These are phyloP conservation scores for Gossypium davidsonii DNA, from an alignment of 441 rosid species.

Conservation along the genomic window DNA sequence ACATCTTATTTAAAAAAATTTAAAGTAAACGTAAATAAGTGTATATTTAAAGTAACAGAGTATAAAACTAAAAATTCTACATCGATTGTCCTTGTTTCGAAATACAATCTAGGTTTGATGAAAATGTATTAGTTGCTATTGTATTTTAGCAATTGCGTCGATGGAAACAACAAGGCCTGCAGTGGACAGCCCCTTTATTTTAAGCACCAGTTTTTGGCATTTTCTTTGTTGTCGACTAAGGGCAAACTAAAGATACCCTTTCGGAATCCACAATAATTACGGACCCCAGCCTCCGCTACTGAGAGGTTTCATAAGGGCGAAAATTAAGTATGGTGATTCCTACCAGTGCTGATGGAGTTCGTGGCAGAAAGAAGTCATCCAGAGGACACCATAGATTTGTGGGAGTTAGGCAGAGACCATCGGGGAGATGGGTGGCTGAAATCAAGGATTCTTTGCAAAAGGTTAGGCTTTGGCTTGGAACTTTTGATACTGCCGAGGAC, in stretches of 20 bases:
- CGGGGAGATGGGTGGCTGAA: constrained; percentile 64
- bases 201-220: constrained; percentile 14
- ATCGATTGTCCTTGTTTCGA: neutral
- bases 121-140: neutral
- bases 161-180: constrained; percentile 12
- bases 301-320: constrained; percentile 5
- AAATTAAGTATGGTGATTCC: constrained; percentile 20
- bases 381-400: constrained; percentile 52
- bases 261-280: constrained; percentile 12
- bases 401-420: constrained; percentile 58
- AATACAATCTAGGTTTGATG: neutral
- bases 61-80: too few relatives aligned
- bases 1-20: too few relatives aligned
- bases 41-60: too few relatives aligned
- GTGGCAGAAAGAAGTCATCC: constrained; percentile 36
- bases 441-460: constrained; percentile 53
- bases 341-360: neutral
- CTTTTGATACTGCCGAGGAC: constrained; percentile 50
- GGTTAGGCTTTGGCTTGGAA: constrained; percentile 57
- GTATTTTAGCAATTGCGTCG: neutral
- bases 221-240: constrained; percentile 15
- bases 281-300: neutral
- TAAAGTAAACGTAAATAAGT: too few relatives aligned
- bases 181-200: neutral
- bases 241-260: constrained; percentile 10